Conservation (phyloP, 306 rosid species). For the Ormosia semicastrata region DNA sequence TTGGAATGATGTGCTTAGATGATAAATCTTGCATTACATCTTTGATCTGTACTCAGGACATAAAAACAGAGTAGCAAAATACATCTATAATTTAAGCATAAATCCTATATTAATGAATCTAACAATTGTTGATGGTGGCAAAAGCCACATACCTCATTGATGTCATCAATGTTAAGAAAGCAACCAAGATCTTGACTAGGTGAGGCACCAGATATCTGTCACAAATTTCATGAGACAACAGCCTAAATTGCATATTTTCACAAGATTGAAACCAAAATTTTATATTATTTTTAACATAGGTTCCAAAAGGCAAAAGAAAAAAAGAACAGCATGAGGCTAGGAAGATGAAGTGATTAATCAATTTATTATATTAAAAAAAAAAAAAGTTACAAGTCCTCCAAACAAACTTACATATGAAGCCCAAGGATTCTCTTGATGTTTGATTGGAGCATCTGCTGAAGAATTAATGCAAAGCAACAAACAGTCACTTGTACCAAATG, state of each 20-base stretch:
- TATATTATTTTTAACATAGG: background rate
- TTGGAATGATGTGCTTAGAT: slow-evolving; percentile 85
- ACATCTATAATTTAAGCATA: slow-evolving; percentile 34
- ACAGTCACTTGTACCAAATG: slow-evolving; percentile 80
- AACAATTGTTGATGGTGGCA: slow-evolving; percentile 21
- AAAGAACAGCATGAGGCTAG: background rate
- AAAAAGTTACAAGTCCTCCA: background rate
- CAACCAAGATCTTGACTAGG: slow-evolving; percentile 59
- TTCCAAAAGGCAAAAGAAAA: slow-evolving; percentile 17
- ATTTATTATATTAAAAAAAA: background rate
- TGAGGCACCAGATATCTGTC: slow-evolving; percentile 65
- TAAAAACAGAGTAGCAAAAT: slow-evolving; percentile 42
- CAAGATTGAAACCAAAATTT: slow-evolving; percentile 11
- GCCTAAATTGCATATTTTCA: slow-evolving; percentile 35
- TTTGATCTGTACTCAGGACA: slow-evolving; percentile 64
- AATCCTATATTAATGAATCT: slow-evolving; percentile 13
- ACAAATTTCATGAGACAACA: slow-evolving; percentile 38
- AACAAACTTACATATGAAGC: slow-evolving; percentile 64
- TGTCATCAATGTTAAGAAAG: slow-evolving; percentile 73
- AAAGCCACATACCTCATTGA: slow-evolving; percentile 57
- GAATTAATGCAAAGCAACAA: slow-evolving; percentile 81
- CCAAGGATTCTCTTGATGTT: slow-evolving; percentile 83
- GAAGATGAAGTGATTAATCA: background rate
- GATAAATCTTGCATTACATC: slow-evolving; percentile 86
- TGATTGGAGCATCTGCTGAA: slow-evolving; percentile 53